Evolutionary conservation across 1,284 basidiomycete genomes (phyloP), one percentile per base, ranked within the genome.

Genomic region (Fomitiporia mediterranea): DNA sequence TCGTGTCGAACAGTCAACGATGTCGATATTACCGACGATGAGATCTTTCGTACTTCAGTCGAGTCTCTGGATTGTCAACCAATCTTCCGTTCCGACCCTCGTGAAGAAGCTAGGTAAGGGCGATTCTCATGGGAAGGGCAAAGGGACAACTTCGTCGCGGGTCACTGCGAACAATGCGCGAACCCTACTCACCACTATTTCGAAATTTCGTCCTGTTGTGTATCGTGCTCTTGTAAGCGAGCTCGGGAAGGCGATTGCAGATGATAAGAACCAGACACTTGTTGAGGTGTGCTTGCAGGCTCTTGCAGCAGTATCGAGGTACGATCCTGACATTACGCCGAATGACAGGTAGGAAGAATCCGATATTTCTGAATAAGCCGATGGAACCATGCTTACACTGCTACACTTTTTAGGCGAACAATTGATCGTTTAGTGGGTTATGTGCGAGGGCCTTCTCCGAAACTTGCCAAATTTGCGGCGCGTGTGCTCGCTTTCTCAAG

Each of bases 381-480:
- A n/a, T n/a, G n/a, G n/a, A n/a, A n/a, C n/a, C n/a, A n/a, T n/a
- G n/a, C n/a, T n/a, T n/a, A n/a, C n/a, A n/a, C n/a, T n/a, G n/a
- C n/a, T n/a, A n/a, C n/a, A n/a, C n/a, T 37, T 5, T 23, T 2
- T 58, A 85, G 86, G 67, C 78, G 82, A 19, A 82, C 84, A 0
- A 69, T 85, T 7, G 91, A 95, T 35, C 77, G 85, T 13, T 75
- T 89, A 6, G 72, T 73, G 53, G 76, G 80, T 28, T 80, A 85
- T 61, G 87, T 82, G 0, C 68, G 84, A 32, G 79, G 82, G 8
- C 78, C 82, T 1, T 82, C 87, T 32, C 74, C 75, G 17, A 75
- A 81, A 17, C 84, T 90, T 64, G 89, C 94, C 19, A 98, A 98
- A 69, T 95, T 91, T 69, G 91, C 94, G 0, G 83, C 91, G 0